Conservation (phyloP, 495 filamentous ascomycete genomes). For the Neurospora tetrasperma region DNA sequence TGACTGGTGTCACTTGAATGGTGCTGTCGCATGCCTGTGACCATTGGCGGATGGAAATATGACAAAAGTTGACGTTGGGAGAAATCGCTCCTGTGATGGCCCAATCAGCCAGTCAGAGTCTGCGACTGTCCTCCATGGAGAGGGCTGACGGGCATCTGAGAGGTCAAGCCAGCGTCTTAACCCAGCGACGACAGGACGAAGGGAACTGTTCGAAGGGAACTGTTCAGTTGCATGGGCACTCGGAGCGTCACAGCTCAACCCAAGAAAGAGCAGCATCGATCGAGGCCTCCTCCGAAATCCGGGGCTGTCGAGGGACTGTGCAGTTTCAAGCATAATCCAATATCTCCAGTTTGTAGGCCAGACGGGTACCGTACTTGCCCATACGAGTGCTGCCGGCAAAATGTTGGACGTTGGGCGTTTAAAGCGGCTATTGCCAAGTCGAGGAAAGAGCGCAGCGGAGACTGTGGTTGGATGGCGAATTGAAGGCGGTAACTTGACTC, state of each 20-base stretch:
- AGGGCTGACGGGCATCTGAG: not conserved
- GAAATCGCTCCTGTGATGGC: not conserved
- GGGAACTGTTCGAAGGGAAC: not conserved
- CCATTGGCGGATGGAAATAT: not conserved
- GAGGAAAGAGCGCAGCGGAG: not conserved
- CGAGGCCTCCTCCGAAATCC: not conserved
- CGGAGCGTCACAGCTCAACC: not conserved
- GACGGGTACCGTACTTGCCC: not conserved
- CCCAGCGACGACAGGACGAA: not conserved
- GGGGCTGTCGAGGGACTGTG: not conserved
- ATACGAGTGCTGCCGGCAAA: not conserved
- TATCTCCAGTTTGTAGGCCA: not conserved
- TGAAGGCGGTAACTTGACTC: not conserved
- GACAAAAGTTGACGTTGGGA: not conserved
- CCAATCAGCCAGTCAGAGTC: not conserved
- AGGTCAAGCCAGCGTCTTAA: not conserved
- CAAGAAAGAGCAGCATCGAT: not conserved
- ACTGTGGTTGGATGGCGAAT: not conserved
- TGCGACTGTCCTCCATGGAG: not conserved
- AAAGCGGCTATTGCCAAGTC: not conserved
- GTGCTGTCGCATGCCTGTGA: not conserved
- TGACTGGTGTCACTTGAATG: not conserved
- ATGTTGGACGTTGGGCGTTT: not conserved
- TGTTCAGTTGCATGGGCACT: not conserved
- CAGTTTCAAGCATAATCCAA: not conserved